Evolutionary conservation across 2,329 filamentous ascomycete species (phyloP).

Genomic region (Myriosclerotinia duriaeana): DNA sequence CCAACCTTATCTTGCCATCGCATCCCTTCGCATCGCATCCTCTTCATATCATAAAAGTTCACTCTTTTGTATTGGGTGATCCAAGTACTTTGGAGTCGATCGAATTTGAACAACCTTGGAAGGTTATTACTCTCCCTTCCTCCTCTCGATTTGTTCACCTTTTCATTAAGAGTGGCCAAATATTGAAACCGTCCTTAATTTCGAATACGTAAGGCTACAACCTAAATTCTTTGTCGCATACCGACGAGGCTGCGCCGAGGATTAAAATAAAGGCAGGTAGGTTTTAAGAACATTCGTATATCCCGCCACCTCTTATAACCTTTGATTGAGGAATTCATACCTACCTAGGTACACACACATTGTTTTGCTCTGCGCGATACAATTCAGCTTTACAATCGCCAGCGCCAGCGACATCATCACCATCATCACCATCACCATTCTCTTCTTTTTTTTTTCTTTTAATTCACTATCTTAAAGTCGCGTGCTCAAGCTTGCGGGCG

Average conservation of each 20-base stretch:
- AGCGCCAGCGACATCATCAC: too few relatives aligned
- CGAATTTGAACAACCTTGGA: too few relatives aligned
- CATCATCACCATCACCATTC: background rate
- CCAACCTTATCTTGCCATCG: too few relatives aligned
- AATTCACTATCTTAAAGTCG: conserved; percentile 8
- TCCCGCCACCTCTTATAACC: background rate
- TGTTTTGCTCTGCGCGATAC: background rate
- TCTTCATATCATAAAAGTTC: too few relatives aligned
- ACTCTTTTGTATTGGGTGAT: too few relatives aligned
- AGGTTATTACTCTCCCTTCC: too few relatives aligned
- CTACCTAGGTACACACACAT: too few relatives aligned
- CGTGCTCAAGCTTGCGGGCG: background rate
- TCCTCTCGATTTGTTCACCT: background rate
- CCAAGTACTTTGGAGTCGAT: too few relatives aligned
- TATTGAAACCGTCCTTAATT: background rate
- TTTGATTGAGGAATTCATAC: too few relatives aligned
- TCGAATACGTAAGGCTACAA: conserved; percentile 4
- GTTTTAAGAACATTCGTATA: background rate
- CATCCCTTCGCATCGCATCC: too few relatives aligned
- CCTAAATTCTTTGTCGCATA: conserved; percentile 14
- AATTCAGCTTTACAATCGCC: background rate
- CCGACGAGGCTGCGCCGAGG: conserved; percentile 16
- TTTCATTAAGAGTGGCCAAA: conserved; percentile 13
- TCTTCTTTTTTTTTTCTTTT: background rate
- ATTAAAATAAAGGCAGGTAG: background rate